Base-by-base conservation (phyloP, 495 filamentous ascomycete genomes). In the Cercophora scortea region DNA sequence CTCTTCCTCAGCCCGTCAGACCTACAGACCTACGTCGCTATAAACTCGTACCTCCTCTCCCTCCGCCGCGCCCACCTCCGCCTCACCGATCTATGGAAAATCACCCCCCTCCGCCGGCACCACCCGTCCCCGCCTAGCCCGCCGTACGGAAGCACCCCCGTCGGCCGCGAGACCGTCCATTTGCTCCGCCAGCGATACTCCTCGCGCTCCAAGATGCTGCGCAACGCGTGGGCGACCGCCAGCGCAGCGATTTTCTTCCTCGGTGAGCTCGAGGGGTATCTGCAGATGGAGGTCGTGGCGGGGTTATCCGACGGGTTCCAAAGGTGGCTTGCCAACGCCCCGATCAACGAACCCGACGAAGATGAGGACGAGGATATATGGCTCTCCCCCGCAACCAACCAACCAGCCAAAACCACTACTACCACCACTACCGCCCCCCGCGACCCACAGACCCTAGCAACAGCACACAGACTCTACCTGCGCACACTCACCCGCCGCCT, bases 251-350 rank as follows among this genome's bases (percentile, higher is more conserved):
- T 92, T 1, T 95, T 95, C 69, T 86, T 96, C 54, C 74, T 98
- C 4, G 86, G 86, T 1, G 90, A 96, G 55, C 81, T 86, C 11
- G 86, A 89, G 51, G 81, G 79, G 11, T 96, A 93, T 56, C 84
- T 96, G 54, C 90, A 96, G 62, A 89, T 87, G 3, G 90, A 96
- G 64, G 85, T 96, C 1, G 81, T 96, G 15, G 79, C 85, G 49
- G 83, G 83, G 8, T 85, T 88, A 0, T 95, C 87, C 77, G 73
- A 67, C 73, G 88, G 86, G 64, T 87, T 77, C 42, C 70, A 76
- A 32, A 49, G 49, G 8, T 76, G 77, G 77, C 57, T 79, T 8
- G 57, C 47, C 4, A 67, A 67, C 34, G 32, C 36, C 45, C 15
- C 9, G 1, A 49, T 3, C 8, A 12, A 36, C 1, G 50, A 54